Conservation (phyloP, 768 basidiomycete species). For the Floccularia luteovirens region DNA sequence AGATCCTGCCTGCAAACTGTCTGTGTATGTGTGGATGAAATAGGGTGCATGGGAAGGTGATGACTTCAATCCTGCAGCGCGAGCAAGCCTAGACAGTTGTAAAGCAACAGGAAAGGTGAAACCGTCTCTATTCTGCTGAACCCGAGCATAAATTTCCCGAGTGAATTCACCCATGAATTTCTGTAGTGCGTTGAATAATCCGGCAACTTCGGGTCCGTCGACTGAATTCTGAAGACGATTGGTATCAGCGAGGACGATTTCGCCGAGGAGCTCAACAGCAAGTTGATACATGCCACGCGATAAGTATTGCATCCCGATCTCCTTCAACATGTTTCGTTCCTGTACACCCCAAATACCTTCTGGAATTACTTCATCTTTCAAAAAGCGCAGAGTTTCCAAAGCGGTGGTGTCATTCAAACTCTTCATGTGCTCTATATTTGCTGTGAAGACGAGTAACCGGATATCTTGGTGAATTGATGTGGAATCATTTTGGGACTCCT, state of each 20-base stretch:
- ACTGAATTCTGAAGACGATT: not conserved
- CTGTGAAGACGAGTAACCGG: constrained; percentile 31
- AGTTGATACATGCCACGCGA: not conserved
- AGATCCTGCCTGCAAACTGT: constrained; percentile 19
- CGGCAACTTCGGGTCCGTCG: not conserved
- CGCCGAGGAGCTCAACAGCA: not conserved
- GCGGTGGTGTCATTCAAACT: constrained; percentile 11
- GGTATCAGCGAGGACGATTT: not conserved
- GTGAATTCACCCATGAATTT: not conserved
- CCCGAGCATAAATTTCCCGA: not conserved
- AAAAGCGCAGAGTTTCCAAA: constrained; percentile 13
- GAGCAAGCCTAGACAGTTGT: constrained; percentile 24
- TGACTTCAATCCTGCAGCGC: constrained; percentile 22
- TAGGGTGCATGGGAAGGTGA: constrained; percentile 24
- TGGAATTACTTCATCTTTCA: not conserved
- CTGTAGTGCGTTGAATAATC: not conserved
- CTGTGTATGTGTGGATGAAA: constrained; percentile 37
- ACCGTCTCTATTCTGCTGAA: not conserved
- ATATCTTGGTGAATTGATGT: constrained; percentile 26
- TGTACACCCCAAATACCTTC: too few relatives aligned
- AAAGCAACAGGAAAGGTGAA: constrained; percentile 20
- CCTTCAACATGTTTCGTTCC: not conserved
- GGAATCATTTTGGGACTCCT: constrained; percentile 24
- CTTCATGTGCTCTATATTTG: constrained; percentile 21
- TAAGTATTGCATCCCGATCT: not conserved